Evolutionary conservation across 2,329 filamentous ascomycete genomes (phyloP).

Genomic region (Ophidiomyces ophidiicola): DNA sequence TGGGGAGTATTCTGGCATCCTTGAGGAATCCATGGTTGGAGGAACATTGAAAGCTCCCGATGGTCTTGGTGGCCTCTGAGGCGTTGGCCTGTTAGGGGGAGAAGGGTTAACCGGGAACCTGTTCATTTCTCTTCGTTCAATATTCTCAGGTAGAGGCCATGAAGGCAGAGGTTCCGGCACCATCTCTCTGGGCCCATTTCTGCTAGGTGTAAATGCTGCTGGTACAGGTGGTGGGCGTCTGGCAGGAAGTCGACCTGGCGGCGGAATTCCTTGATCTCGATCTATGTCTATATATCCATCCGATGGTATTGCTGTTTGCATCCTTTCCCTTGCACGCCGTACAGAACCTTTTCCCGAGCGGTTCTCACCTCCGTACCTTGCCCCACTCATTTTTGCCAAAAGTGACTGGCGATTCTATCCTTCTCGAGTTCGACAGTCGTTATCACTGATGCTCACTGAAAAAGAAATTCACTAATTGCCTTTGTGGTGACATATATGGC

Average conservation of each 20-base stretch:
- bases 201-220: slow-evolving; percentile 12
- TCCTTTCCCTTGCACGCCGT: slow-evolving; percentile 12
- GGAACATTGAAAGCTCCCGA: slow-evolving; percentile 22
- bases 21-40: slow-evolving; percentile 29
- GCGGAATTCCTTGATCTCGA: neutral
- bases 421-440: neutral
- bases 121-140: slow-evolving; percentile 18
- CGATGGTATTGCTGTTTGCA: slow-evolving; percentile 4
- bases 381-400: slow-evolving; percentile 4
- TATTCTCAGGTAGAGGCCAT: slow-evolving; percentile 36
- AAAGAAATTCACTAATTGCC: neutral
- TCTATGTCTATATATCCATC: slow-evolving; percentile 3
- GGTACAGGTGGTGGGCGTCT: slow-evolving; percentile 14
- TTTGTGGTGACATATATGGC: slow-evolving; percentile 3
- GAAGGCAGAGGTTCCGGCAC: slow-evolving; percentile 16
- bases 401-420: neutral
- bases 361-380: slow-evolving; percentile 6
- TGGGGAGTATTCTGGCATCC: slow-evolving; percentile 20
- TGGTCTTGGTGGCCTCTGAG: slow-evolving; percentile 32
- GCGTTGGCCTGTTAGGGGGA: slow-evolving; percentile 28
- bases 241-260: slow-evolving; percentile 3
- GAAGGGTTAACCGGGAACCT: slow-evolving; percentile 21
- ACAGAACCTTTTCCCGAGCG: slow-evolving; percentile 13
- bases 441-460: slow-evolving; percentile 3
- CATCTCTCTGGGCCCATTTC: slow-evolving; percentile 10